These are phyloP conservation scores for Retiboletus flavoniger DNA, from an alignment of 1,284 basidiomycete genomes.

Conservation along the genomic window DNA sequence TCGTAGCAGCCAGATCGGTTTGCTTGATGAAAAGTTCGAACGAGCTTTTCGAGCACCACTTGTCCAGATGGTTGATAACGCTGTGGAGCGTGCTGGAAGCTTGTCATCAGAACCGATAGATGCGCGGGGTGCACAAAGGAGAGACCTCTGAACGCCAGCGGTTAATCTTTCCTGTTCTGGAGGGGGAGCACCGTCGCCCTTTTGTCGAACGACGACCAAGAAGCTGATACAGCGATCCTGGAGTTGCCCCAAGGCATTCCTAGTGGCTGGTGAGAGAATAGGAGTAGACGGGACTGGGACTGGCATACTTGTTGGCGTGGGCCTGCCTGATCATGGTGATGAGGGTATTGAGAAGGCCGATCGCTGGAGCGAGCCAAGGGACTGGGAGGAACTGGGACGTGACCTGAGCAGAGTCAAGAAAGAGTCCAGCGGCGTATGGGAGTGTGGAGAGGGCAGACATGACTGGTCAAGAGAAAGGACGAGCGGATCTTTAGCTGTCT, in stretches of 20 bases:
- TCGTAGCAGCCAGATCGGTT: conserved; percentile 41
- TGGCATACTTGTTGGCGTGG: conserved; percentile 42
- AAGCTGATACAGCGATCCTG: conserved; percentile 40
- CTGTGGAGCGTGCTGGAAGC: conserved; percentile 38
- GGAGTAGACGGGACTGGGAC: not conserved
- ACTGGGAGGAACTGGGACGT: conserved; percentile 48
- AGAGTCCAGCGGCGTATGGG: conserved; percentile 11
- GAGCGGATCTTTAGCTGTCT: conserved; percentile 3
- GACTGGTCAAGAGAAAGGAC: not conserved
- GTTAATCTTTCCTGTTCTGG: conserved; percentile 26
- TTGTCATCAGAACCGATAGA: conserved; percentile 7
- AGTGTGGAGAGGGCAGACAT: conserved; percentile 25
- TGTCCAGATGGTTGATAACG: conserved; percentile 40
- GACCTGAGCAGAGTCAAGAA: conserved; percentile 37
- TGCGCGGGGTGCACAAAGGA: not conserved
- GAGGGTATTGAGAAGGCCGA: conserved; percentile 42
- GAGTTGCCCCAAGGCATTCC: conserved; percentile 43
- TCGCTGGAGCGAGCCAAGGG: conserved; percentile 45
- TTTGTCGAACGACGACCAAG: conserved; percentile 23
- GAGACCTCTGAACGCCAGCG: conserved; percentile 26
- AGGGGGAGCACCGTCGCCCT: conserved; percentile 20
- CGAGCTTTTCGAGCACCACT: conserved; percentile 40
- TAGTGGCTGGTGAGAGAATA: conserved; percentile 19
- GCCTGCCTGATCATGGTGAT: conserved; percentile 48
- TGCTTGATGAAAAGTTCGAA: conserved; percentile 47